phyloP scores from a whole-genome alignment of 176 grass and related monocot species.

The Triticum aestivum region IWGSC_CS_RefSeq_v2.1 NC_057811.1:298587331-298587830 shows the following conservation, averaged over 20 bases:
- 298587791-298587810: not conserved
- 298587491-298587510: slow-evolving; percentile 14
- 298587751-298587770: not conserved
- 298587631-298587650: slow-evolving; percentile 66
- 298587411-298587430: slow-evolving; percentile 15
- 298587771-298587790: slow-evolving; percentile 1
- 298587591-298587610: slow-evolving; percentile 84
- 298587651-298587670: not conserved
- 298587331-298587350: not conserved
- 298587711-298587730: not conserved
- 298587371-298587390: slow-evolving; percentile 17
- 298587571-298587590: slow-evolving; percentile 67
- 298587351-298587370: not conserved
- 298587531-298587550: slow-evolving; percentile 61
- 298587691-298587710: not conserved
- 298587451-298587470: slow-evolving; percentile 10
- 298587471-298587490: slow-evolving; percentile 7
- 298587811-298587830: not conserved
- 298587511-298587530: slow-evolving; percentile 30
- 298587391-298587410: slow-evolving; percentile 17
- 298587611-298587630: slow-evolving; percentile 90
- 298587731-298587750: not conserved
- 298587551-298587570: slow-evolving; percentile 98
- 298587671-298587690: not conserved
- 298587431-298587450: not conserved